Evolutionary conservation across 2,329 filamentous ascomycete species (phyloP).

Genomic region (Aspergillus viridinutans): DNA sequence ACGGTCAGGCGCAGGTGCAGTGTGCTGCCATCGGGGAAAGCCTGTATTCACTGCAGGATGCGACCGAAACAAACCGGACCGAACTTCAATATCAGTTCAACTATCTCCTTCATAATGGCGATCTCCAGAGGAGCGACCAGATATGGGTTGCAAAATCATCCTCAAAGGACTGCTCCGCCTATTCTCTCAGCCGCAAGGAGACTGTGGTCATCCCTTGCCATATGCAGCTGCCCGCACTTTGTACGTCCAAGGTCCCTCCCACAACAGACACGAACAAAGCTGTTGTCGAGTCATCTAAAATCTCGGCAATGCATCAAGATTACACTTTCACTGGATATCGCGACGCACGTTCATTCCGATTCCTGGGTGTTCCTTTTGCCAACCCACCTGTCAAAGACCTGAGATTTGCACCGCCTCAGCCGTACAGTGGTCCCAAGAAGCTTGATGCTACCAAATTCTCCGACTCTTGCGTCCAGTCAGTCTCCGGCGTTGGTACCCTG

Average conservation of each 20-base stretch:
- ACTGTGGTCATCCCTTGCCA: slow-evolving; percentile 10
- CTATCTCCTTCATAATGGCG: slow-evolving; percentile 16
- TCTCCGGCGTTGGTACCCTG: slow-evolving; percentile 10
- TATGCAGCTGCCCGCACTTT: slow-evolving; percentile 15
- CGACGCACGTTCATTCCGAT: slow-evolving; percentile 31
- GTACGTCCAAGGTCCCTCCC: slow-evolving; percentile 17
- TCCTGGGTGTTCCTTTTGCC: slow-evolving; percentile 48
- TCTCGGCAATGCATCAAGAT: slow-evolving; percentile 11
- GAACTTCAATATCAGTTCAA: slow-evolving; percentile 22
- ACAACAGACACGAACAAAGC: slow-evolving; percentile 16
- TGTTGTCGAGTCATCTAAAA: slow-evolving; percentile 14
- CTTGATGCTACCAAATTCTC: slow-evolving; percentile 27
- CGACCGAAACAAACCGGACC: slow-evolving; percentile 7
- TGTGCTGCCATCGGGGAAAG: slow-evolving; percentile 22
- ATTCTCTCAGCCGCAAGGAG: slow-evolving; percentile 11
- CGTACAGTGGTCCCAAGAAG: slow-evolving; percentile 20
- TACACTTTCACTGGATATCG: slow-evolving; percentile 24
- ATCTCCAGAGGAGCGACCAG: slow-evolving; percentile 7
- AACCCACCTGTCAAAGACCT: slow-evolving; percentile 42
- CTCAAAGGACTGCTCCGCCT: slow-evolving; percentile 12
- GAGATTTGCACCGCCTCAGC: slow-evolving; percentile 39
- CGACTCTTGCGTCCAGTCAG: slow-evolving; percentile 19
- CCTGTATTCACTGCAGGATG: slow-evolving; percentile 12
- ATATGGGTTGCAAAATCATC: slow-evolving; percentile 15
- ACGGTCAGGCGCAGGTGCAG: slow-evolving; percentile 9